Conservation (phyloP, 2,329 filamentous ascomycete species). For the Monosporascus cannonballus region DNA sequence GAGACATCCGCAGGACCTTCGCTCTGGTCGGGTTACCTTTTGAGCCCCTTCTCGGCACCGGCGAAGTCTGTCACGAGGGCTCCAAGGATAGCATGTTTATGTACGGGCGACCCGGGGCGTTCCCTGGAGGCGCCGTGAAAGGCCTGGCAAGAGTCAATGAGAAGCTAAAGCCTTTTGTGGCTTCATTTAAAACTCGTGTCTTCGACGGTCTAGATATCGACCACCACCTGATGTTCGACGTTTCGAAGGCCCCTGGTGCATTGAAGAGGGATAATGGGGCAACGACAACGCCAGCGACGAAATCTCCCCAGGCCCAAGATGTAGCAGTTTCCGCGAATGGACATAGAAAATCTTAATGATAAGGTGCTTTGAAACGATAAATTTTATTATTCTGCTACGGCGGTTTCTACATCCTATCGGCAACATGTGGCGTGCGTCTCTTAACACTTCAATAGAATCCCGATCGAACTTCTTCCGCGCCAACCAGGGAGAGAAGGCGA, state of each 20-base stretch:
- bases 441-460: constrained; percentile 26
- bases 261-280: neutral
- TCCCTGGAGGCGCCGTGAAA: neutral
- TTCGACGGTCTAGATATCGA: constrained; percentile 3
- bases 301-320: neutral
- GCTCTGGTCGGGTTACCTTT: constrained; percentile 4
- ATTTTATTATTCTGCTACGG: neutral
- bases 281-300: neutral
- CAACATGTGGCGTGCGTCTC: constrained; percentile 17
- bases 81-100: constrained; percentile 3
- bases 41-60: constrained; percentile 2
- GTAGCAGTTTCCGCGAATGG: neutral
- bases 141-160: neutral
- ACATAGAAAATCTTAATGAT: neutral
- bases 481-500: constrained; percentile 28
- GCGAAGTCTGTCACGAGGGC: constrained; percentile 5
- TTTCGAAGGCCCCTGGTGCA: constrained; percentile 3
- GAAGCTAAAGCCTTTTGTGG: neutral
- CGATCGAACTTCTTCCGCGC: constrained; percentile 27
- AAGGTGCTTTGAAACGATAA: neutral
- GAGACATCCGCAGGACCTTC: constrained; percentile 3
- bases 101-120: constrained; percentile 1
- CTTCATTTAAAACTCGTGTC: constrained; percentile 1
- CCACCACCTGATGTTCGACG: constrained; percentile 8
- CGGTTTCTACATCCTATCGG: neutral